Evolutionary conservation across 2,329 filamentous ascomycete species (phyloP), one percentile per base, ranked within the genome.

Genomic region (Cladosporium sp.): DNA sequence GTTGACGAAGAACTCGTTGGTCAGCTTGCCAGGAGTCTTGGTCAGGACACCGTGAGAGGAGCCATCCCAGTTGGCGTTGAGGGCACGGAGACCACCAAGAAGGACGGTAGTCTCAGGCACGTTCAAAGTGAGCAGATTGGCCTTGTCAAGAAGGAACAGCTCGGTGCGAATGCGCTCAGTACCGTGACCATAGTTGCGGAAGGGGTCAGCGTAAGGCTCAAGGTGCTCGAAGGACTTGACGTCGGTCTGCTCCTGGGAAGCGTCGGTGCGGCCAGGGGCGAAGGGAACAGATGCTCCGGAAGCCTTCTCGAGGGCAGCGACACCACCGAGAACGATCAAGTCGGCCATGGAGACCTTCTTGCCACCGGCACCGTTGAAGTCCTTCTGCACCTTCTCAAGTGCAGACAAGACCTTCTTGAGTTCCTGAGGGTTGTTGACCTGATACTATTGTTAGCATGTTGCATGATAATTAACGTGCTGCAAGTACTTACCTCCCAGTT

Each of bases 1-100:
- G 76, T 91, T 91, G 73, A 89, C 81, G 68, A 92, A 92, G 80
- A 90, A 92, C 75, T 91, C 89, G 73, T 89, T 91, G 68, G 84
- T 89, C 66, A 92, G 78, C 64, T 83, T 74, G 40, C 89, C 89
- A 1, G 87, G 85, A 7, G 77, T 78, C 64, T 80, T 78, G 57
- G 89, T 92, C 68, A 91, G 79, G 58, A 91, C 80, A 59, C 89
- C 89, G 58, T 83, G 73, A 22, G 77, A 69, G 0, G 87, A 89
- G 40, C 85, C 85, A 65, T 91, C 87, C 61, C 79, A 89, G 78
- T 91, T 92, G 70, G 82, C 77, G 69, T 84, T 83, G 53, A 92
- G 77, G 1, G 79, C 82, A 64, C 89, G 88, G 55, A 92, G 77
- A 71, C 89, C 89, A 63, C 88, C 89, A 20, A 91, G 72, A 0